These are phyloP conservation scores for Didymella segeticola DNA, from an alignment of 2,329 filamentous ascomycete species.

Conservation along the genomic window DNA sequence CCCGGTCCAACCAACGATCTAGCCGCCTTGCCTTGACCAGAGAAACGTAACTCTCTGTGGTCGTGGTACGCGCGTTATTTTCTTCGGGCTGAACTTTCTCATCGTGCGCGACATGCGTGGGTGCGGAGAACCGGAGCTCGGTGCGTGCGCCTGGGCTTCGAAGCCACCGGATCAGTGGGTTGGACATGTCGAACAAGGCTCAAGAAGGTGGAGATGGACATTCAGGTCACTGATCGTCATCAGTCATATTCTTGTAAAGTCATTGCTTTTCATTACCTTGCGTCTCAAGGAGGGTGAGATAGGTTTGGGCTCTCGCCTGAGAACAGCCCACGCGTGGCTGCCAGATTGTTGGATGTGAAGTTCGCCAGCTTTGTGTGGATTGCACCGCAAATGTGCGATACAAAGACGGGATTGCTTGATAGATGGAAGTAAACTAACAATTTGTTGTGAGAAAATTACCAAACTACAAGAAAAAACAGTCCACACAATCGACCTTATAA, in stretches of 20 bases:
- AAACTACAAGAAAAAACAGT: no score
- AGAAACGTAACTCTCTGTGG: neutral
- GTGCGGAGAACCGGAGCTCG: neutral
- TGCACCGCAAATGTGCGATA: neutral
- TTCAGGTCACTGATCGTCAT: neutral
- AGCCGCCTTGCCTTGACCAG: neutral
- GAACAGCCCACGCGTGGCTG: neutral
- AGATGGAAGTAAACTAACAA: neutral
- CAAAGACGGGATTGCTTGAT: neutral
- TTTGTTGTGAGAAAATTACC: no score
- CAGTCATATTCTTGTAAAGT: neutral
- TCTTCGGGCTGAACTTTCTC: neutral
- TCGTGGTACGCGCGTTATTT: neutral
- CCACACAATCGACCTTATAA: no score
- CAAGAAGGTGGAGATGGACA: neutral
- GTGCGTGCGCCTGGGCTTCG: neutral
- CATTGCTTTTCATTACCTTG: neutral
- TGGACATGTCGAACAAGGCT: neutral
- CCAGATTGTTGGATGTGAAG: neutral
- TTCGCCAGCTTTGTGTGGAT: neutral
- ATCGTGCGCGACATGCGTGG: neutral
- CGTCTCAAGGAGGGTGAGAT: conserved; percentile 1
- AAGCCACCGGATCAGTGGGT: neutral
- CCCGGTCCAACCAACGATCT: conserved; percentile 5
- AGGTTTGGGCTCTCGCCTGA: neutral